Evolutionary conservation across 2,329 filamentous ascomycete species (phyloP), one percentile per base, ranked within the genome.

Genomic region (Chaetomium olivaceum): DNA sequence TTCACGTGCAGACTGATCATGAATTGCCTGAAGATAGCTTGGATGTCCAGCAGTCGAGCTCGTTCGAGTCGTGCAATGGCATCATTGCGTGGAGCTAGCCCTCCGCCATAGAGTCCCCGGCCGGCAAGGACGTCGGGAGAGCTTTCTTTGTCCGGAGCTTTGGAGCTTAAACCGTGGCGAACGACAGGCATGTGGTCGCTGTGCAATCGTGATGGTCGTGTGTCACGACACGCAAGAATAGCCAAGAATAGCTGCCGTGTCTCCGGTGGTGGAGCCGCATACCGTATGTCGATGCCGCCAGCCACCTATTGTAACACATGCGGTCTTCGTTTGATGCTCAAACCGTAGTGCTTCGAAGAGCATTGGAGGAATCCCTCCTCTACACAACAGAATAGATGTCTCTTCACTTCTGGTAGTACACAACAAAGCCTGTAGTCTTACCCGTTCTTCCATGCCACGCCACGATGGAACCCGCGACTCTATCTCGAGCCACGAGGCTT

Each of bases 391-490:
- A 48, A 21, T 7, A 11, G 23, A 51, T n/a, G 12, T 50, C 3
- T 21, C 48, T 12, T 50, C 46, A 21, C 48, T 16, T 23, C 12
- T 51, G 48, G 4, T 16, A 12, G 11, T 19, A 19, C 48, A 51
- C 48, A 51, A 23, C 9, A 3, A n/a, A n/a, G n/a, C 12, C 48
- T 51, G 21, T 27, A 25, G 43, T 19, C 7, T 19, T 21, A 48
- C 43, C 8, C 21, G 5, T 46, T 8, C 55, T 27, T 36, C 54
- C 36, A 27, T 58, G 55, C 59, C 56, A 62, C 39, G 59, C 62
- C 59, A 36, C 65, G 58, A 23, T n/a, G n/a, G n/a, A 63, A 48
- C 65, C 33, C 48, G 65, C 69, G 70, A n/a, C n/a, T n/a, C n/a
- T n/a, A n/a, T n/a, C n/a, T n/a, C n/a, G n/a, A n/a, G n/a, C n/a